Evolutionary conservation across 768 basidiomycete genomes (phyloP), one percentile per base, ranked within the genome.

Genomic region (Boletus sp.): DNA sequence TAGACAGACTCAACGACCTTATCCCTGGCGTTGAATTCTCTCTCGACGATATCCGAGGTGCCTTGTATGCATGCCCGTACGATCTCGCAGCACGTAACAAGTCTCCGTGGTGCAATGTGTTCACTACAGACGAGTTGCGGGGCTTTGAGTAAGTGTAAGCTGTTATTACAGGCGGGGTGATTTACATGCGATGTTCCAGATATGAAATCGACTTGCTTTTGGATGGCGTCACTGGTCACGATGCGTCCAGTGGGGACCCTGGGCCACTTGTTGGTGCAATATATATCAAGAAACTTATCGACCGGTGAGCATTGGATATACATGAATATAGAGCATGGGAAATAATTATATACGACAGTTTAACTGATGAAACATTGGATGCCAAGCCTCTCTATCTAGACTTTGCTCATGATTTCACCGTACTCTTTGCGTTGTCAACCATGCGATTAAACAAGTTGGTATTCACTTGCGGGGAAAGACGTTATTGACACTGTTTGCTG

Each of bases 31-130:
- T 76, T n/a, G 59, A 57, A 36, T 67, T 78, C 30, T 63, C 69
- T 11, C 32, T 59, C 7, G 58, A 69, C 39, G 68, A 74, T 58
- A 61, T 67, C 12, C 75, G 64, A 37, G 78, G 78, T 30, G 75
- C 75, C 52, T 67, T 79, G 49, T 77, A 73, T 50, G 76, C 76
- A 18, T 76, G 76, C 50, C 71, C 76, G 35, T 78, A 76, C 47
- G 77, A 77, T 55, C 64, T 74, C 39, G 77, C 76, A 3, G 71
- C 74, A 18, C 59, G 64, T 50, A 58, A 65, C 18, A 48, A 47
- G 18, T 73, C 78, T 30, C 75, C 78, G 1, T 78, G 77, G 78
- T 78, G 76, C 52, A 63, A 63, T n/a, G 73, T 71, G 50, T 78
- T 79, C 65, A 59, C 65, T 9, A 18, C 32, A 37, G 35, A 44